Evolutionary conservation across 2,329 filamentous ascomycete genomes (phyloP), one percentile per base, ranked within the genome.

Genomic region (Venturia pyrina): DNA sequence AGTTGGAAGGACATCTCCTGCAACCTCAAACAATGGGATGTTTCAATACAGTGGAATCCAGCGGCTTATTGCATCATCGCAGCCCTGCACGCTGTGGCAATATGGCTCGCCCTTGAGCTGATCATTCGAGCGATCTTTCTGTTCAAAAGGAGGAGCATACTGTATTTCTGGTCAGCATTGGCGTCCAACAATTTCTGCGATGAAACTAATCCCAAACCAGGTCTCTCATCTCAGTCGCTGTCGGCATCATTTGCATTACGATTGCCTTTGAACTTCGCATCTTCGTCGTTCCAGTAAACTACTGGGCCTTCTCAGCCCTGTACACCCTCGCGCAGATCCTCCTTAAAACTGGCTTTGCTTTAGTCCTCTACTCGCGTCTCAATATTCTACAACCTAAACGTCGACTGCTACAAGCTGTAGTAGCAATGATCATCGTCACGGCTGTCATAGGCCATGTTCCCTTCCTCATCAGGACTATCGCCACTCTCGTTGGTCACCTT

Each of bases 331-430:
- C 56, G 15, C 56, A 59, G 24, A 59, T 59, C 24, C 37, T 59
- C 7, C 10, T 59, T 8, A 34, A 34, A 21, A 59, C 56, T 21
- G 56, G 56, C 56, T 59, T 59, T 6, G 56, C 32, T 2, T 41
- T 59, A 6, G 56, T 59, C 56, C 28, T 59, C 32, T 59, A 59
- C 24, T 59, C 56, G 32, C 56, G 56, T 41, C 56, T 59, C n/a
- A 17, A 59, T 24, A 34, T 59, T 19, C 17, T 59, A 34, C 28
- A 19, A 41, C 28, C 28, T 2, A 41, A 59, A 34, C 21, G 56
- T 34, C 37, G 56, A 11, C 28, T 41, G 28, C 24, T 59, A 21
- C 56, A 41, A 34, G 56, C 15, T 10, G 32, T 34, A 34, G 13
- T 59, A 21, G 37, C 19, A 34, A 32, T 59, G 56, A 34, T 59